These are phyloP conservation scores for Ochetophila trinervis DNA, from an alignment of 306 rosid genomes.

Conservation along the genomic window DNA sequence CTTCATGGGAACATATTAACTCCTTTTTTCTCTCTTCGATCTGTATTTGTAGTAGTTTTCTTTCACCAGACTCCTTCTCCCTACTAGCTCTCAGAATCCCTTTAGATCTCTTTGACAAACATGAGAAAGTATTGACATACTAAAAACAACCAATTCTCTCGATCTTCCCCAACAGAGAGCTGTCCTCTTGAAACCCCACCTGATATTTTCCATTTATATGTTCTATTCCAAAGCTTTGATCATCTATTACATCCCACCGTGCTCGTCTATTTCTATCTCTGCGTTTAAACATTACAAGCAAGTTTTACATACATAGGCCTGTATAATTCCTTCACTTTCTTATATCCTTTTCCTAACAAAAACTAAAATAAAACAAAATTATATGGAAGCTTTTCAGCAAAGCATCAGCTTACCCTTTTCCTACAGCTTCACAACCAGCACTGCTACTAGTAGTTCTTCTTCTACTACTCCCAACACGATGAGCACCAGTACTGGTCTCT, in stretches of 20 bases:
- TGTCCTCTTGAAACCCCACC: conserved; percentile 13
- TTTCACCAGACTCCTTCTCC: conserved; percentile 20
- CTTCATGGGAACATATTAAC: conserved; percentile 15
- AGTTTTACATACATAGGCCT: conserved; percentile 4
- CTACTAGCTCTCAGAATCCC: neutral
- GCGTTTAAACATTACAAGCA: conserved; percentile 26
- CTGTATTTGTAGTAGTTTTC: conserved; percentile 8
- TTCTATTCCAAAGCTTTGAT: conserved; percentile 20
- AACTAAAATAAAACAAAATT: too few relatives aligned
- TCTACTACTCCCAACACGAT: conserved; percentile 9
- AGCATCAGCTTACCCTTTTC: conserved; percentile 55
- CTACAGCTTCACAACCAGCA: conserved; percentile 32
- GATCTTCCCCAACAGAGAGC: neutral
- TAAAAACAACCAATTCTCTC: neutral
- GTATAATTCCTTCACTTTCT: neutral
- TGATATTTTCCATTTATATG: conserved; percentile 27
- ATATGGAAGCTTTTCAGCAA: conserved; percentile 67
- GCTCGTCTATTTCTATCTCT: conserved; percentile 7
- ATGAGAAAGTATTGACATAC: neutral
- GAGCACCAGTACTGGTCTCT: conserved; percentile 34
- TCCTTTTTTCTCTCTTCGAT: conserved; percentile 31
- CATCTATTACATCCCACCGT: conserved; percentile 16
- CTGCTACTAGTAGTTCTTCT: conserved; percentile 14
- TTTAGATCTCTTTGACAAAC: neutral
- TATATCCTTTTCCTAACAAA: too few relatives aligned